phyloP scores from a whole-genome alignment of 2,329 filamentous ascomycete genomes.

The Diaporthe aspalathi region DNA sequence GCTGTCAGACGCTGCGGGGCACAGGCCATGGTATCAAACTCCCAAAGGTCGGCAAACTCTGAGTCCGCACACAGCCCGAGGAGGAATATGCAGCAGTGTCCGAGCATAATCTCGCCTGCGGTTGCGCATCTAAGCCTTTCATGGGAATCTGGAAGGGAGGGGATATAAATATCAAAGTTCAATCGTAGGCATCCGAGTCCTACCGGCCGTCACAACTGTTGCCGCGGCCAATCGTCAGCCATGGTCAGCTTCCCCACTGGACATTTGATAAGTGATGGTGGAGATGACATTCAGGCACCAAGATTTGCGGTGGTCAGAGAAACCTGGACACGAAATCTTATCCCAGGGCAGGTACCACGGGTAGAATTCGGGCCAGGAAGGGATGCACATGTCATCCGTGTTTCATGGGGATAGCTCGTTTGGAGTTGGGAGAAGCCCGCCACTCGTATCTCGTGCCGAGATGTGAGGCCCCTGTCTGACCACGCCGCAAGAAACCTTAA shows the following conservation, averaged over 20 bases:
- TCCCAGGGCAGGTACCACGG: not conserved
- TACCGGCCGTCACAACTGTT: not conserved
- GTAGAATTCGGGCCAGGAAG: not conserved
- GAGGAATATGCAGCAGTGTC: not conserved
- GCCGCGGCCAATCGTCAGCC: not conserved
- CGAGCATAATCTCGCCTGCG: not conserved
- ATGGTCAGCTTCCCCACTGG: not conserved
- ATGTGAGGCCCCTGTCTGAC: not conserved
- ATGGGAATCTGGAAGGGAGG: not conserved
- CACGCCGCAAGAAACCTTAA: slow-evolving; percentile 12
- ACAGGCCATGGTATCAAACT: slow-evolving; percentile 9
- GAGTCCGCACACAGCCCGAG: not conserved
- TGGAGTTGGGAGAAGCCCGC: slow-evolving; percentile 10
- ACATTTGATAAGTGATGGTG: not conserved
- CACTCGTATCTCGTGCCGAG: slow-evolving; percentile 17
- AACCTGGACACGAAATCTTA: not conserved
- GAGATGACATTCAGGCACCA: slow-evolving; percentile 12
- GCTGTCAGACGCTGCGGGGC: slow-evolving; percentile 18
- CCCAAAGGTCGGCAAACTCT: slow-evolving; percentile 1
- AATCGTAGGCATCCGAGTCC: not conserved
- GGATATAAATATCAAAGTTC: slow-evolving; percentile 15
- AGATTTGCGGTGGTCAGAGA: not conserved
- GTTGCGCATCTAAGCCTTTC: not conserved
- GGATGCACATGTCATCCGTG: not conserved
- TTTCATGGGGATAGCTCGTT: slow-evolving; percentile 22